A percentile compares a stretch with the other conserved stretches of the same genome.
Conservation (phyloP, 805 yeast genomes). For the Ascoidea tarda region DNA sequence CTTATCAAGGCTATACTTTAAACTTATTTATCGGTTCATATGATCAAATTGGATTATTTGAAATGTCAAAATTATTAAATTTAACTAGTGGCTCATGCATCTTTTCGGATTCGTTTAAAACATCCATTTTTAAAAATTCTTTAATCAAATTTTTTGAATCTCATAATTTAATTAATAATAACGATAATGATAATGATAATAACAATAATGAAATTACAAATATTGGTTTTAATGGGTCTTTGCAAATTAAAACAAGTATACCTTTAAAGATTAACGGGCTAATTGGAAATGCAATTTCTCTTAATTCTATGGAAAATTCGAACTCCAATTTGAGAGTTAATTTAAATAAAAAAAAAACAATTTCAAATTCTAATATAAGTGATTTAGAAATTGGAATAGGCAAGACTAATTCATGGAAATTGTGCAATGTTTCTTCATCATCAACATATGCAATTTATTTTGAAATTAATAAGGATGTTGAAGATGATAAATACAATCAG, state of each 20-base stretch:
- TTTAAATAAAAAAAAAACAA: constrained; percentile 8
- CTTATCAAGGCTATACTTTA: constrained; percentile 37
- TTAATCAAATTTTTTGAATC: constrained; percentile 32
- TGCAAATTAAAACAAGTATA: constrained; percentile 37
- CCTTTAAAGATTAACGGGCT: constrained; percentile 44
- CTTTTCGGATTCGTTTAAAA: constrained; percentile 49
- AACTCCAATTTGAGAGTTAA: too few relatives aligned
- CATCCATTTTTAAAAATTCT: constrained; percentile 57
- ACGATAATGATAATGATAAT: constrained; percentile 1
- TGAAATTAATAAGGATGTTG: constrained; percentile 24
- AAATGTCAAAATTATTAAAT: constrained; percentile 44
- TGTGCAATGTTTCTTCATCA: constrained; percentile 40
- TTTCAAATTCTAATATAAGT: constrained; percentile 16
- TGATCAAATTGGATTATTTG: constrained; percentile 55
- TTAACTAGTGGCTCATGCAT: constrained; percentile 52
- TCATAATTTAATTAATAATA: constrained; percentile 1
- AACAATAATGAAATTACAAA: constrained; percentile 20
- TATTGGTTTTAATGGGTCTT: constrained; percentile 40
- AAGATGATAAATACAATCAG: not conserved
- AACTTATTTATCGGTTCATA: constrained; percentile 51
- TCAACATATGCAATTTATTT: constrained; percentile 46
- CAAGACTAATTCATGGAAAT: constrained; percentile 43
- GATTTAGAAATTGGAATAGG: constrained; percentile 30
- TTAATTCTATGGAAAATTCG: constrained; percentile 17
- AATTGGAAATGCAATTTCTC: constrained; percentile 46